phyloP scores from a whole-genome alignment of 306 rosid genomes.

The Spatholobus suberectus region DNA sequence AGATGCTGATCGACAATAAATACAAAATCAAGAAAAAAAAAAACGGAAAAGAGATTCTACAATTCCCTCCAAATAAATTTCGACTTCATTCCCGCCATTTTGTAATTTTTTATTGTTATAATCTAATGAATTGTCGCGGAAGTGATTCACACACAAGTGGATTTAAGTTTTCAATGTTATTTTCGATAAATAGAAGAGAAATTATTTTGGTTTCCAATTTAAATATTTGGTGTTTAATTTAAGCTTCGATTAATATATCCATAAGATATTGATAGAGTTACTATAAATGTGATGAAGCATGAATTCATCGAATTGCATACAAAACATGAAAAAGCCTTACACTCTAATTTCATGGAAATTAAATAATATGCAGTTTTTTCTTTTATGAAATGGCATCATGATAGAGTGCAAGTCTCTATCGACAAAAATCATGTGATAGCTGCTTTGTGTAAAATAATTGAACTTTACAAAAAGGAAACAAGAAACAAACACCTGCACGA shows the following conservation, averaged over 20 bases:
- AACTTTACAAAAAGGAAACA: background rate
- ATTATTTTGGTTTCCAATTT: too few species aligned
- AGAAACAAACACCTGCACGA: background rate
- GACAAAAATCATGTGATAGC: background rate
- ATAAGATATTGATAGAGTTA: background rate
- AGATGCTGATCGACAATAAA: too few species aligned
- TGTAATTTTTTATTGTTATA: background rate
- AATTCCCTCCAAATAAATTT: background rate
- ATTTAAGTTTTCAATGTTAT: background rate
- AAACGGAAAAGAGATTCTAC: background rate
- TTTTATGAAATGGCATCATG: background rate
- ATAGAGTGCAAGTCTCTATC: conserved; percentile 6
- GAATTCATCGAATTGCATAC: background rate
- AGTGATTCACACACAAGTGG: background rate
- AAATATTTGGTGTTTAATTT: background rate
- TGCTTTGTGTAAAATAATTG: conserved; percentile 4
- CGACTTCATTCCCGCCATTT: background rate
- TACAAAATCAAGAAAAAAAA: too few species aligned
- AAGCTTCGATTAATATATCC: background rate
- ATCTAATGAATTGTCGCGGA: background rate
- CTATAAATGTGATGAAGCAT: background rate
- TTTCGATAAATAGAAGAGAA: background rate
- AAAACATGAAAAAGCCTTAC: background rate
- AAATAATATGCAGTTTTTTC: background rate
- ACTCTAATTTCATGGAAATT: background rate